These are phyloP conservation scores for Waltiozyma sp. DNA, from an alignment of 1,139 yeast genomes.

Conservation along the genomic window DNA sequence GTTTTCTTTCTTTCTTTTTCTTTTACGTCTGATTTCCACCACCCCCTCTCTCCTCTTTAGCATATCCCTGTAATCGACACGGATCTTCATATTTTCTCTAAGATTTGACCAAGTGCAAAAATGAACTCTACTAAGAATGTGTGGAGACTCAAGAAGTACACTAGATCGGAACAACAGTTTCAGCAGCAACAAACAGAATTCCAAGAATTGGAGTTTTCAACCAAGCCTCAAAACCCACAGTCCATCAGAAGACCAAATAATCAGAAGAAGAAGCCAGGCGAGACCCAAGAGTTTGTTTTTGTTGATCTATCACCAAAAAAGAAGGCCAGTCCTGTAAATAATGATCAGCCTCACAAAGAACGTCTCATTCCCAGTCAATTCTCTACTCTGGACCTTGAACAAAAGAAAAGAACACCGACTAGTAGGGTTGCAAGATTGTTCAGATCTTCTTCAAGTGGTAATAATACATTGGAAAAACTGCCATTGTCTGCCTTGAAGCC, in stretches of 20 bases:
- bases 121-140: constrained; percentile 12
- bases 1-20: no score
- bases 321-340: constrained; percentile 7
- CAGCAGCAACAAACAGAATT: constrained; percentile 14
- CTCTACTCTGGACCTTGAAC: background rate
- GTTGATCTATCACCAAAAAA: constrained; percentile 45
- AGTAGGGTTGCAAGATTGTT: constrained; percentile 6
- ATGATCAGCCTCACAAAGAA: background rate
- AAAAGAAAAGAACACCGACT: background rate
- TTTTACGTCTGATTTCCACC: no score
- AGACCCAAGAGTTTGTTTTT: constrained; percentile 39
- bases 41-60: no score
- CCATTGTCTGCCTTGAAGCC: background rate
- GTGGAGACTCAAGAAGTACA: constrained; percentile 18
- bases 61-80: no score
- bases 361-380: background rate
- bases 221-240: constrained; percentile 22
- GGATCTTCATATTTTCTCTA: no score
- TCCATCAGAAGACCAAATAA: constrained; percentile 41
- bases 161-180: constrained; percentile 14
- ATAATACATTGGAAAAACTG: background rate
- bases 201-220: constrained; percentile 20
- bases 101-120: no score
- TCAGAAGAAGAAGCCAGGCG: constrained; percentile 30
- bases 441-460: constrained; percentile 3